Evolutionary conservation across 768 basidiomycete species (phyloP).

Genomic region (Russula vinacea): DNA sequence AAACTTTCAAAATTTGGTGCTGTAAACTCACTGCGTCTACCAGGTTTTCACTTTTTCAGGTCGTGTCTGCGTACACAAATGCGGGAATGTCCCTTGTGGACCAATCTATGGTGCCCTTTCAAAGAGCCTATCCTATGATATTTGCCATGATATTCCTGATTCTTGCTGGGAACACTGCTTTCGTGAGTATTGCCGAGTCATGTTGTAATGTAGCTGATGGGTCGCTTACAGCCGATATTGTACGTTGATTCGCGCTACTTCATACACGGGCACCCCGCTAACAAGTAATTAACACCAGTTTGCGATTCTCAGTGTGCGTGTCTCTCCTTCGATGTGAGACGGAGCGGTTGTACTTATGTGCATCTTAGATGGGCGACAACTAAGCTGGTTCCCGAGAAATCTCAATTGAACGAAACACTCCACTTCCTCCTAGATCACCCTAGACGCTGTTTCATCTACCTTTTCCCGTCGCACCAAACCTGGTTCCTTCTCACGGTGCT

Average conservation of each 20-base stretch:
- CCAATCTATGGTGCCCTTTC: constrained; percentile 89
- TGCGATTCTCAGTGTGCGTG: constrained; percentile 82
- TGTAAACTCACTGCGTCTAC: not conserved
- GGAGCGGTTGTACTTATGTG: constrained; percentile 13
- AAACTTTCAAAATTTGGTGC: too few relatives aligned
- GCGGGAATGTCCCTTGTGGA: constrained; percentile 86
- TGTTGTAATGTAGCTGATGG: constrained; percentile 7
- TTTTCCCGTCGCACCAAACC: constrained; percentile 92
- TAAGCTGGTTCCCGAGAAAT: constrained; percentile 55
- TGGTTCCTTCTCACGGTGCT: constrained; percentile 82
- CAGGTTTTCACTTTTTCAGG: constrained; percentile 85
- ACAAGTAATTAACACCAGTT: constrained; percentile 40
- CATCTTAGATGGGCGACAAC: constrained; percentile 64
- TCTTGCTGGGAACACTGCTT: constrained; percentile 89
- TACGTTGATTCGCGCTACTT: constrained; percentile 42
- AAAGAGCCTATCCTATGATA: constrained; percentile 79
- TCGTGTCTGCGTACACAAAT: constrained; percentile 84
- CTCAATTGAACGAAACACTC: constrained; percentile 71
- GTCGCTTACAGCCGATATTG: constrained; percentile 68
- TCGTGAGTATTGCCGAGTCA: constrained; percentile 55
- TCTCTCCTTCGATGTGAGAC: not conserved
- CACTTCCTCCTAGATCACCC: constrained; percentile 95
- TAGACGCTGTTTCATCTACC: constrained; percentile 83
- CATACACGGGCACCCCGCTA: not conserved
- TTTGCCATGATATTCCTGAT: constrained; percentile 68